Percentiles rank a stretch among this genome's conserved stretches.
phyloP scores from a whole-genome alignment of 192 early-diverging fungal genomes.

The Coemansia sp. region DNA sequence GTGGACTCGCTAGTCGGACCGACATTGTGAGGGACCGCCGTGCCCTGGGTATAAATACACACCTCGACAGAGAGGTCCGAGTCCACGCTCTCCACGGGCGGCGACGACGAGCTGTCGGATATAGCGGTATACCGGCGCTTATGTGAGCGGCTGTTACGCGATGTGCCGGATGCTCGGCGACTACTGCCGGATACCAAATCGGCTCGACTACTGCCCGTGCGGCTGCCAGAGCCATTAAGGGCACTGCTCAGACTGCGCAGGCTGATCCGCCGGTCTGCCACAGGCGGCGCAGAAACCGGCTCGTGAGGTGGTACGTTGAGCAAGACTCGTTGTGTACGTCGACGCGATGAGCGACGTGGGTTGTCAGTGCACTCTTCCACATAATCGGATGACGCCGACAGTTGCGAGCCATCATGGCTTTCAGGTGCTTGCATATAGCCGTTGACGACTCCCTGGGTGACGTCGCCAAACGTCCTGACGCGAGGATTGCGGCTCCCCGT shows the following conservation, averaged over 20 bases:
- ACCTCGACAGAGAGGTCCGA: conserved; percentile 28
- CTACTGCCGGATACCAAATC: neutral
- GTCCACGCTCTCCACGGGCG: conserved; percentile 6
- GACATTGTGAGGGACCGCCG: conserved; percentile 10
- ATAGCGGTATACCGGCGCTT: conserved; percentile 6
- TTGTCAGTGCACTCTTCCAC: neutral
- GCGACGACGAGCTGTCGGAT: conserved; percentile 5
- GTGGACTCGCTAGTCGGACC: neutral
- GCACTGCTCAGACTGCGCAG: neutral
- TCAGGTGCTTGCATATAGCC: neutral
- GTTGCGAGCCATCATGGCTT: neutral
- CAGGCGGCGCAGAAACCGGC: neutral
- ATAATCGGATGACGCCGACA: neutral
- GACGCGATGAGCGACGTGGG: conserved; percentile 6
- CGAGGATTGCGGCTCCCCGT: neutral
- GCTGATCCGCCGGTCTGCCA: neutral
- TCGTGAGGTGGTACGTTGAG: conserved; percentile 3
- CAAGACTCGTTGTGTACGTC: conserved; percentile 18
- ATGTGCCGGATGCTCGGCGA: neutral
- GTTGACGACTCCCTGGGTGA: neutral
- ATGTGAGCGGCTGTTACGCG: conserved; percentile 2
- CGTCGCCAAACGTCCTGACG: neutral
- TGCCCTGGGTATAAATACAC: conserved; percentile 20
- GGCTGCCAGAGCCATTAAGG: neutral
- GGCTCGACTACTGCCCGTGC: neutral